Evolutionary conservation across 805 yeast species (phyloP), one percentile per base, ranked within the genome.

Genomic region (Monosporozyma unispora): DNA sequence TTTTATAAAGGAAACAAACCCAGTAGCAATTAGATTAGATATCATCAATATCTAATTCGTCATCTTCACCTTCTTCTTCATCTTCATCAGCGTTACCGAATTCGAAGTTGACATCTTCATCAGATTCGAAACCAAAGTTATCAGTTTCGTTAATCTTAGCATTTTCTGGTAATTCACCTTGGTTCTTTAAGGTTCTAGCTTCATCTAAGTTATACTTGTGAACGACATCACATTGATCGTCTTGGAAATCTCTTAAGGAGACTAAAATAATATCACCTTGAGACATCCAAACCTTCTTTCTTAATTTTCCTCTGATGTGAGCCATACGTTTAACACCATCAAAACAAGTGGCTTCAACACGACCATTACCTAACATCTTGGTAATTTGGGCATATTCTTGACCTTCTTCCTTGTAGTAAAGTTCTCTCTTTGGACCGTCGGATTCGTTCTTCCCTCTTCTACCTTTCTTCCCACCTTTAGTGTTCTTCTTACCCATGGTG

Each of bases 231-330:
- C 97, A 93, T 70, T 87, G 95, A 54, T 87, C 96, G 64, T 91
- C 97, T 73, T 93, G 97, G 81, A 93, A 93, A 65, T 93, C 99
- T 78, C 99, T 89, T 62, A 93, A 80, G 7, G 96, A 90, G 45
- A 91, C 93, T 66, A 93, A 76, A 59, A 93, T 88, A 61, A 93
- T 93, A 69, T 93, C 99, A 75, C 99, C 99, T 70, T 89, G 98
- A 45, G 87, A 87, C 88, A 93, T 90, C 99, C 99, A 93, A 53
- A 93, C 99, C 80, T 91, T 93, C 84, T 93, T 93, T 80, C 99
- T 87, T 74, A 93, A 80, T 69, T 93, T 93, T 63, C 99, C 99
- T 79, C 99, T 87, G 66, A 93, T 93, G 68, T 91, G 99, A 18
- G 96, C 99, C 80, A 89, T 80, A 76, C 99, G 83, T 68, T 82